Conservation (phyloP, 768 basidiomycete species). For the Amanita molliuscula region DNA sequence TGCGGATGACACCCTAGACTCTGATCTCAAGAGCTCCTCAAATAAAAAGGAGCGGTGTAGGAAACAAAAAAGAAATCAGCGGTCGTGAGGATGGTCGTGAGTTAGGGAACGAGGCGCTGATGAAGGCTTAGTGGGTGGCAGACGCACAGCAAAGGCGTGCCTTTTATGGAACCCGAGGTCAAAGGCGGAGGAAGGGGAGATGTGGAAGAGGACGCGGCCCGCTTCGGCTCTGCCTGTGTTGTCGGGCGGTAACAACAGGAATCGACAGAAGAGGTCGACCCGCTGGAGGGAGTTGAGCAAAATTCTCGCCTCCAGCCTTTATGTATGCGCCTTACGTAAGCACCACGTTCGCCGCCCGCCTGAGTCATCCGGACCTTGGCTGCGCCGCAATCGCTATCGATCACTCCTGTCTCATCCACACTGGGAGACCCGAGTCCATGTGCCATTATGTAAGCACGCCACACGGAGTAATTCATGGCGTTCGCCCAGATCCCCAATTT, state of each 20-base stretch:
- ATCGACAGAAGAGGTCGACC: conserved; percentile 43
- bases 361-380: background rate
- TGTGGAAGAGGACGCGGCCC: conserved; percentile 21
- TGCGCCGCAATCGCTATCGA: background rate
- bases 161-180: conserved; percentile 47
- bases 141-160: conserved; percentile 93
- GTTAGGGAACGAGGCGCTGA: conserved; percentile 24
- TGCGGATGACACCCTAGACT: conserved; percentile 28
- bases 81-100: conserved; percentile 75
- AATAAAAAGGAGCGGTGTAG: conserved; percentile 15
- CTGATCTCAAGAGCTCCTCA: conserved; percentile 34
- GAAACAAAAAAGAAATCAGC: conserved; percentile 23
- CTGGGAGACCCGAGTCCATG: background rate
- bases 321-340: conserved; percentile 24
- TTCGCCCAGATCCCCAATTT: conserved; percentile 19
- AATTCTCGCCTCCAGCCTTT: conserved; percentile 11
- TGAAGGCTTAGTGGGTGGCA: conserved; percentile 35
- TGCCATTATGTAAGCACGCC: background rate
- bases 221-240: conserved; percentile 34
- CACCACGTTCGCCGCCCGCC: background rate
- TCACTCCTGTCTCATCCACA: conserved; percentile 6
- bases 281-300: conserved; percentile 25
- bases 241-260: conserved; percentile 30
- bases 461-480: conserved; percentile 11
- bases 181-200: conserved; percentile 16